Percentiles rank a stretch among this genome's conserved stretches.
Evolutionary conservation across 2,329 filamentous ascomycete genomes (phyloP).

Genomic region (Penicillium freii): DNA sequence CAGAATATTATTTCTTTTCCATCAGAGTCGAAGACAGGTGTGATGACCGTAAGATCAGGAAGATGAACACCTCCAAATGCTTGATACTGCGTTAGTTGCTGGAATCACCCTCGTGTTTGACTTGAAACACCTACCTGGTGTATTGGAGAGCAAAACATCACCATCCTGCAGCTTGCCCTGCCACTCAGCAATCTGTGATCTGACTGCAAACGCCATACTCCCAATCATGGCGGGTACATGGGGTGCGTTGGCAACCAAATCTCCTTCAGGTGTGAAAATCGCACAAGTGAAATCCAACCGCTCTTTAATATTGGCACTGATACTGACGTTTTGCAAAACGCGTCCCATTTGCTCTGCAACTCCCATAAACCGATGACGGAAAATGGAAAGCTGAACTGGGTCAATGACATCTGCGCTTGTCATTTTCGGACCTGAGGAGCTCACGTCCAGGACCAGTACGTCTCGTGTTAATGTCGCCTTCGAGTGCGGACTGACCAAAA

Average conservation of each 20-base stretch:
- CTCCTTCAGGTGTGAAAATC: conserved; percentile 69
- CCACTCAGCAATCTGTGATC: conserved; percentile 72
- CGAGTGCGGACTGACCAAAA: conserved; percentile 39
- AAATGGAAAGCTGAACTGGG: conserved; percentile 73
- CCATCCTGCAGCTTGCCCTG: conserved; percentile 68
- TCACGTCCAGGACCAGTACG: conserved; percentile 38
- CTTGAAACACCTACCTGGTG: conserved; percentile 56
- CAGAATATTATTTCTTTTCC: conserved; percentile 72
- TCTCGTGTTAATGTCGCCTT: conserved; percentile 36
- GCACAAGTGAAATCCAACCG: conserved; percentile 78
- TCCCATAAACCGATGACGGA: conserved; percentile 78
- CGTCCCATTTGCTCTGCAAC: conserved; percentile 82
- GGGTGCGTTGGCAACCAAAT: conserved; percentile 64
- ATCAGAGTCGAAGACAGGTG: conserved; percentile 68
- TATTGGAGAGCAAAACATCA: conserved; percentile 72
- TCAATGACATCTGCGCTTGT: conserved; percentile 58
- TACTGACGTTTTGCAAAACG: conserved; percentile 67
- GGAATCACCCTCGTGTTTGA: neutral
- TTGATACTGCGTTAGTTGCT: conserved; percentile 35
- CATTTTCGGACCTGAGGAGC: conserved; percentile 4
- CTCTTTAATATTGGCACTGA: conserved; percentile 78
- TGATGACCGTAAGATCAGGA: conserved; percentile 73
- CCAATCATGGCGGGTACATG: conserved; percentile 70
- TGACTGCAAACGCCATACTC: conserved; percentile 72
- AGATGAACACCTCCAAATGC: conserved; percentile 76